Evolutionary conservation across 1,284 basidiomycete species (phyloP), one percentile per base, ranked within the genome.

Genomic region (Melanopsichium pennsylvanicum): DNA sequence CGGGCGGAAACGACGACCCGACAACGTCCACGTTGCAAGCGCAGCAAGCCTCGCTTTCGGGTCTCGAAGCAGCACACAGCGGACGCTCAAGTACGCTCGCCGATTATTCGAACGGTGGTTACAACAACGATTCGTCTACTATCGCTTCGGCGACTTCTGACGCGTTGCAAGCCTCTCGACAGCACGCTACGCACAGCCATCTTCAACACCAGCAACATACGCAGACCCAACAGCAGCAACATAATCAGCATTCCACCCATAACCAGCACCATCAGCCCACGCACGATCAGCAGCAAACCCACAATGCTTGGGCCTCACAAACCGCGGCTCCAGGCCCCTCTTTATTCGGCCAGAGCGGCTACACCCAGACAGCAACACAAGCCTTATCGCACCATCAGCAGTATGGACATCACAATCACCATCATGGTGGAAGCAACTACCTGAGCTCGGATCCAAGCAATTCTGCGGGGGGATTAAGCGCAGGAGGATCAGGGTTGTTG

Each of bases 371-470:
- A 9, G 37, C 57, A 8, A 13, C 51, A 26, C 54, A 50, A 33
- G 18, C 54, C 1, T 16, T 60, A 12, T 54, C 55, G 29, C 66
- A 69, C 25, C 59, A 69, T 19, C 58, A 58, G 35, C 35, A 39
- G 31, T 62, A 59, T 19, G 58, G 48, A 34, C 55, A 62, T 22
- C 66, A 69, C 37, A 44, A 51, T 36, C 66, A 69, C 26, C 66
- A 69, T 27, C 59, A 62, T 35, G 55, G 54, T 32, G 60, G 57
- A 10, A 46, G n/a, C n/a, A n/a, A 45, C 35, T 67, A 67, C 23
- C 41, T 62, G 12, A 46, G 46, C 2, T 69, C 66, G 12, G 66
- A 57, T 40, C 51, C 51, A 3, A 42, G 46, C 15, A 56, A 66
- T n/a, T n/a, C n/a, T n/a, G n/a, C n/a, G 38, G 46, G 47, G 1